Evolutionary conservation across 2,329 filamentous ascomycete genomes (phyloP), one percentile per base, ranked within the genome.

Genomic region (Alternaria burnsii): DNA sequence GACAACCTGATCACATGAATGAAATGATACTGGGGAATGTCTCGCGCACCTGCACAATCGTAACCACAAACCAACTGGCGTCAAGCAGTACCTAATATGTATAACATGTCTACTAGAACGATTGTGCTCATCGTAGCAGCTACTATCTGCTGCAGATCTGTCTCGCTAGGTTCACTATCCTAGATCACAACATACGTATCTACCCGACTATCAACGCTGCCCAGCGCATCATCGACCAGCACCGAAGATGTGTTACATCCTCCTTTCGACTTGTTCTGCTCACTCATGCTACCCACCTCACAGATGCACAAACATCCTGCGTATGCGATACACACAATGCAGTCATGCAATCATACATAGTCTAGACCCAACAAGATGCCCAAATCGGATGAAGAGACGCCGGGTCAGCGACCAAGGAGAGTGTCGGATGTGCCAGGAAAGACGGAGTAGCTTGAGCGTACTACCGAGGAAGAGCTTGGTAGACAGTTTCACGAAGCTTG

Each of bases 211-310:
- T 20, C 18, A 22, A 22, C 38, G 1, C 38, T 22, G 38, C 1
- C 9, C 12, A 7, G 12, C 40, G 22, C 7, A 14, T 16, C 26
- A 42, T 24, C 14, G n/a, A 40, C 26, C 18, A 16, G 36, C 28
- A 4, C 30, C 43, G 24, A 36, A 57, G 0, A 75, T 76, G 71
- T 75, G 72, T 62, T 65, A 71, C 66, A 68, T 68, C 38, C 52
- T 69, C 51, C 56, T 73, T n/a, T 58, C 67, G 2, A 59, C 59
- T 30, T 75, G 73, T 8, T 48, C 47, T 28, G 42, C 53, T 3
- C 24, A 14, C n/a, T 43, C 51, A 12, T 41, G n/a, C 1, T 22
- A 32, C 7, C 24, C 59, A 38, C 16, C 12, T 4, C 30, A 32
- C 2, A 22, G 32, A 14, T 73, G 71, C 61, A 36, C 54, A 18